Conservation (phyloP, 257 asterid genomes). For the Nicotiana tabacum region DNA sequence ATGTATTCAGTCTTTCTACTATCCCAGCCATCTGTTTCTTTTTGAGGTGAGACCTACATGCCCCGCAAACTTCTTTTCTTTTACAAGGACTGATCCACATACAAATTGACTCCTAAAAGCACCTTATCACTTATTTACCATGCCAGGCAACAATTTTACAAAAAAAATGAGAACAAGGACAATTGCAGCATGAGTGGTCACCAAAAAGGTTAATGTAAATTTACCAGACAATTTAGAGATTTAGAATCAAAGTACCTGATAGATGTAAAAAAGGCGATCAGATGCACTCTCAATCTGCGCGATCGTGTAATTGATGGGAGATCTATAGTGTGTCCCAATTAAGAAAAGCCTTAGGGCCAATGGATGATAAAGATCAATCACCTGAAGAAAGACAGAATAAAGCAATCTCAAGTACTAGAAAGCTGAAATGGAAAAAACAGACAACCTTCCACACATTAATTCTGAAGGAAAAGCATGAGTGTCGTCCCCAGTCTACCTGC, state of each 20-base stretch:
- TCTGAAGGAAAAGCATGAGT: neutral
- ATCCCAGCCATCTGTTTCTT: no score
- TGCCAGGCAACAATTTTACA: neutral
- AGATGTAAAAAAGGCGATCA: slow-evolving; percentile 81
- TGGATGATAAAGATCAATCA: slow-evolving; percentile 83
- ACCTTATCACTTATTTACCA: neutral
- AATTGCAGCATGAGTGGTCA: neutral
- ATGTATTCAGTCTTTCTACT: no score
- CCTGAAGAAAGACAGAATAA: slow-evolving; percentile 41
- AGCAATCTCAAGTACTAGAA: slow-evolving; percentile 10
- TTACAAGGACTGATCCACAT: neutral
- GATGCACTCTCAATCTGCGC: slow-evolving; percentile 86
- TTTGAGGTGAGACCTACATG: no score
- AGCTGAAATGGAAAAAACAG: neutral
- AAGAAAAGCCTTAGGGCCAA: slow-evolving; percentile 83
- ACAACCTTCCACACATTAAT: neutral
- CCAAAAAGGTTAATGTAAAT: no score
- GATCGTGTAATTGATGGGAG: slow-evolving; percentile 88
- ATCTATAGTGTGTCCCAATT: slow-evolving; percentile 85
- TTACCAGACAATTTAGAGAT: neutral
- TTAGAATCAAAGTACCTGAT: slow-evolving; percentile 51
- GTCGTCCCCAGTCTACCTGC: slow-evolving; percentile 42
- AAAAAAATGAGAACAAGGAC: neutral
- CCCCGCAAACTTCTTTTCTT: no score
- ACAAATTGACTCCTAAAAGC: neutral